These are phyloP conservation scores for Colletotrichum sansevieriae DNA, from an alignment of 2,329 filamentous ascomycete species.

Conservation along the genomic window DNA sequence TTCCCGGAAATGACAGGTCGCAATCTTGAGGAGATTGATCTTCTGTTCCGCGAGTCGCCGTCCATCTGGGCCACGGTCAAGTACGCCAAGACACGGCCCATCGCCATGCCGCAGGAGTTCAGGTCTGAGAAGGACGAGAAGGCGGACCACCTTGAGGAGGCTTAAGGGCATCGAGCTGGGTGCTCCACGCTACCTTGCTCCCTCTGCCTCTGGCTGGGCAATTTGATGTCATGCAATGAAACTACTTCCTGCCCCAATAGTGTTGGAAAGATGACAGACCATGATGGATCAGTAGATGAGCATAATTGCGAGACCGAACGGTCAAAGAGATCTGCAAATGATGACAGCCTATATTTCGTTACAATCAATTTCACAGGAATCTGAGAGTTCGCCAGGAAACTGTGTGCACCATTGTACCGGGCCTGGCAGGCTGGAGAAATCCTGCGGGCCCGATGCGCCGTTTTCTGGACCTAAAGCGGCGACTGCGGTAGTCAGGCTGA, in stretches of 20 bases:
- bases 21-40: too few species aligned
- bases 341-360: neutral
- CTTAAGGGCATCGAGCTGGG: neutral
- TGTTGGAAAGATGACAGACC: neutral
- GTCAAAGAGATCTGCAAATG: neutral
- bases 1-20: too few species aligned
- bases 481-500: too few species aligned
- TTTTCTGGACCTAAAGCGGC: too few species aligned
- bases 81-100: conserved; percentile 43
- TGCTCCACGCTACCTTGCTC: neutral
- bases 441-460: too few species aligned
- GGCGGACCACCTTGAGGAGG: conserved; percentile 26
- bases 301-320: too few species aligned
- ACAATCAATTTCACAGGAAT: neutral
- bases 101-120: conserved; percentile 49
- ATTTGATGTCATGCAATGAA: too few species aligned
- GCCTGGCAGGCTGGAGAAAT: too few species aligned
- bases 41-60: conserved; percentile 57
- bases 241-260: too few species aligned
- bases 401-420: neutral
- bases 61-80: conserved; percentile 38
- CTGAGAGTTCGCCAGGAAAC: neutral
- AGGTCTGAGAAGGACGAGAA: conserved; percentile 42
- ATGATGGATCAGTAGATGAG: neutral
- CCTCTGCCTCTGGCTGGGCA: neutral